A percentile compares a stretch with the other conserved stretches of the same genome.
Conservation (phyloP, 805 yeast genomes). For the Myxozyma melibiosi region DNA sequence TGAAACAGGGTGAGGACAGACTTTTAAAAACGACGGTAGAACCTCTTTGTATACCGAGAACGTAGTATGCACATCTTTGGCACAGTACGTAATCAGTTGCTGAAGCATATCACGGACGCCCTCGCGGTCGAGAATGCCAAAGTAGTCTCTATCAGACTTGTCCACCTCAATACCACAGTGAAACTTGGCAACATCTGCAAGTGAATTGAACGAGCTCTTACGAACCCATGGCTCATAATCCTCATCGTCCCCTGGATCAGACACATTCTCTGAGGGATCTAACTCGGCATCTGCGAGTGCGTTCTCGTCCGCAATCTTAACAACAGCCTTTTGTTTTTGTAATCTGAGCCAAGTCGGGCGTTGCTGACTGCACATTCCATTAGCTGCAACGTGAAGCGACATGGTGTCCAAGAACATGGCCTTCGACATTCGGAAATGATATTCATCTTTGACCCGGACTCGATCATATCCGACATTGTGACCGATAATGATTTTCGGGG, state of each 20-base stretch:
- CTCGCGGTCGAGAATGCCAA: conserved; percentile 56
- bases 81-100: conserved; percentile 74
- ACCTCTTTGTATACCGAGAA: conserved; percentile 66
- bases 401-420: conserved; percentile 87
- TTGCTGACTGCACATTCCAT: conserved; percentile 93
- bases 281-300: conserved; percentile 16
- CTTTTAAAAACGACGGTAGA: conserved; percentile 64
- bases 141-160: conserved; percentile 67
- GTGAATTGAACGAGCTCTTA: conserved; percentile 73
- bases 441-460: conserved; percentile 83
- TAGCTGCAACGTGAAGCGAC: conserved; percentile 86
- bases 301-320: conserved; percentile 33
- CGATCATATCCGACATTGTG: conserved; percentile 91
- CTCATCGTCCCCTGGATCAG: conserved; percentile 28
- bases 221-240: conserved; percentile 72
- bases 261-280: conserved; percentile 5
- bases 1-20: conserved; percentile 92
- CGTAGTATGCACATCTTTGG: conserved; percentile 78
- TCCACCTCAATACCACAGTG: conserved; percentile 72
- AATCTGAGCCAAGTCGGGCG: conserved; percentile 68
- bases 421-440: conserved; percentile 62
- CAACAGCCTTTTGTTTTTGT: conserved; percentile 31
- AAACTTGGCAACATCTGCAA: conserved; percentile 75
- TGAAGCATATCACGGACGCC: conserved; percentile 61
- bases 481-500: conserved; percentile 72